A percentile compares a stretch with the other conserved stretches of the same genome.
These are phyloP conservation scores for Lobosporangium transversale DNA, from an alignment of 192 early-diverging fungal species.

Conservation along the genomic window DNA sequence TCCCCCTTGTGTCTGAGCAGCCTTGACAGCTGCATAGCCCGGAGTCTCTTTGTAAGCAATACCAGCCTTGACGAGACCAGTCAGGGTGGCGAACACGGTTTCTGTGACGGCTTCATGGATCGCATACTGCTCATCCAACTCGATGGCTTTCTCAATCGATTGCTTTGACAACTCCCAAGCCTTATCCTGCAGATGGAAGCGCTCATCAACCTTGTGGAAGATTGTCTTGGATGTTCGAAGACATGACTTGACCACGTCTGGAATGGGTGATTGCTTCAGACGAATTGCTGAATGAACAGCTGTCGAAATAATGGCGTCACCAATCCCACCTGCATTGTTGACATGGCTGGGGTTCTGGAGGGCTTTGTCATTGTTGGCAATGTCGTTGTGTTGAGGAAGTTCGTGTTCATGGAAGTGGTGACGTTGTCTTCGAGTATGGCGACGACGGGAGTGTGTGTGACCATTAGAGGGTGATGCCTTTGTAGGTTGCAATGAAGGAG, in stretches of 20 bases:
- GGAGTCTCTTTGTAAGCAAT: slow-evolving; percentile 61
- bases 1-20: not conserved
- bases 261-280: slow-evolving; percentile 66
- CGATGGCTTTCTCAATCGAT: slow-evolving; percentile 60
- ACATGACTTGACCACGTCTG: slow-evolving; percentile 55
- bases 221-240: slow-evolving; percentile 42
- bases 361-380: not conserved
- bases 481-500: too few relatives aligned
- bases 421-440: not conserved
- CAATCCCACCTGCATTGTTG: slow-evolving; percentile 5
- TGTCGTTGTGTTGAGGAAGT: not conserved
- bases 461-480: not conserved
- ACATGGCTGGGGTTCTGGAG: not conserved
- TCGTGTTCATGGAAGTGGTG: not conserved
- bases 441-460: not conserved
- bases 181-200: slow-evolving; percentile 58
- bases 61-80: slow-evolving; percentile 60
- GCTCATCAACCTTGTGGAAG: slow-evolving; percentile 58
- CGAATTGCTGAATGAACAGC: slow-evolving; percentile 59
- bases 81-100: slow-evolving; percentile 52
- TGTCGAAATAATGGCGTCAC: slow-evolving; percentile 55
- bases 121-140: slow-evolving; percentile 63
- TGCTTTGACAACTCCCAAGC: slow-evolving; percentile 60
- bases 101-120: slow-evolving; percentile 63
- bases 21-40: slow-evolving; percentile 42